phyloP scores from a whole-genome alignment of 1,284 basidiomycete genomes.

The Cutaneotrichosporon spelunceum region DNA sequence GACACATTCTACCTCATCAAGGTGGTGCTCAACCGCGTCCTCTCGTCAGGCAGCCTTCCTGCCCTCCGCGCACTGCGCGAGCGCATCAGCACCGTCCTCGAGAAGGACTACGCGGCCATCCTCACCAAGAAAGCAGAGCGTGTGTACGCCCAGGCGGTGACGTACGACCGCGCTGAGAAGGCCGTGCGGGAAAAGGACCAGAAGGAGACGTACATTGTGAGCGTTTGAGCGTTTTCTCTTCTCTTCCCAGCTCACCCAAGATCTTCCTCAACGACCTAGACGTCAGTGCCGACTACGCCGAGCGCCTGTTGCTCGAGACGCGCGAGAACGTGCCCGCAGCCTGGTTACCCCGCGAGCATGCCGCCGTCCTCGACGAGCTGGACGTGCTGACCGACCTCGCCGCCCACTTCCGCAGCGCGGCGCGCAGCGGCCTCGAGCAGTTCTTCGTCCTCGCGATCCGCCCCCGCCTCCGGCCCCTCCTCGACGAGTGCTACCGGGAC shows the following conservation, averaged over 20 bases:
- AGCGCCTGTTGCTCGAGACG: conserved; percentile 71
- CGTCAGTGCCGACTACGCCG: conserved; percentile 77
- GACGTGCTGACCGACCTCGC: conserved; percentile 47
- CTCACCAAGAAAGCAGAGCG: conserved; percentile 80
- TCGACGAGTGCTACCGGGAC: conserved; percentile 85
- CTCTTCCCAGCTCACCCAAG: conserved; percentile 52
- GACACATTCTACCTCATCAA: conserved; percentile 93
- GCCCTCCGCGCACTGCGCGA: conserved; percentile 62
- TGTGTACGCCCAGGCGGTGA: conserved; percentile 63
- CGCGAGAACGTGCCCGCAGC: conserved; percentile 62
- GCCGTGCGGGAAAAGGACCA: conserved; percentile 76
- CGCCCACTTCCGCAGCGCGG: conserved; percentile 64
- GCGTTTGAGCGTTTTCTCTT: conserved; percentile 50
- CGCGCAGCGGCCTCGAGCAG: conserved; percentile 83
- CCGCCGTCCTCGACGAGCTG: conserved; percentile 38
- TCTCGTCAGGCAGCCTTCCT: conserved; percentile 66
- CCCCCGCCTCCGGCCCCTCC: conserved; percentile 74
- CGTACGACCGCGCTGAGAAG: conserved; percentile 51
- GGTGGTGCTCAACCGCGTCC: conserved; percentile 67
- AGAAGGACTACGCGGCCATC: conserved; percentile 72
- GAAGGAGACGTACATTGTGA: conserved; percentile 71
- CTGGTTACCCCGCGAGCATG: conserved; percentile 64
- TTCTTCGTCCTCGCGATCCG: conserved; percentile 89
- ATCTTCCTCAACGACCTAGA: conserved; percentile 85
- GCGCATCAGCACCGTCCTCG: conserved; percentile 68